Conservation (phyloP, 306 rosid species). For the Luffa aegyptiaca region DNA sequence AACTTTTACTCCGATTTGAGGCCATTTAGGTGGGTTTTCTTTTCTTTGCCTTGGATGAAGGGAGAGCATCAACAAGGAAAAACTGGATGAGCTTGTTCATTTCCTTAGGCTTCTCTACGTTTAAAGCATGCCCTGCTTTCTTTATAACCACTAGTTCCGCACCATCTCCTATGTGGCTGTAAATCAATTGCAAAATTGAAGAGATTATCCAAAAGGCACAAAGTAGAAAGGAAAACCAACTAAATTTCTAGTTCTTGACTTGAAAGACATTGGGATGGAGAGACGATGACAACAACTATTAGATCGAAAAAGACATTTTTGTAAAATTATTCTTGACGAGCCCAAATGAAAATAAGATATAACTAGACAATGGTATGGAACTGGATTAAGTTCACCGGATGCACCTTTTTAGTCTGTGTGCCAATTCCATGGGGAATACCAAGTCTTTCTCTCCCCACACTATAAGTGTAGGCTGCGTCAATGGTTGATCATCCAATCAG, state of each 20-base stretch:
- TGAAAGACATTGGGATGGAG: background rate
- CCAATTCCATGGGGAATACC: constrained; percentile 80
- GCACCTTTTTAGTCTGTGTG: constrained; percentile 64
- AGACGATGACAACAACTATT: background rate
- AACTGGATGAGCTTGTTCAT: constrained; percentile 42
- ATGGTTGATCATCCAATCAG: background rate
- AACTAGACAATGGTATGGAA: background rate
- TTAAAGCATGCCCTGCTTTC: constrained; percentile 82
- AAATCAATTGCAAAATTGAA: background rate
- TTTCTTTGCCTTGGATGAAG: constrained; percentile 20
- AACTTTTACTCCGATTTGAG: constrained; percentile 33
- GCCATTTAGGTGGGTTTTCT: constrained; percentile 27
- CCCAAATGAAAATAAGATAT: background rate
- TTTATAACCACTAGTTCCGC: constrained; percentile 52
- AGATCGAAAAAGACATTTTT: background rate
- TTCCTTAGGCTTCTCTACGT: constrained; percentile 67
- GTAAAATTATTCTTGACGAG: background rate
- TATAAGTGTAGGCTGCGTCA: constrained; percentile 60
- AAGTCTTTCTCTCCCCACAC: constrained; percentile 86
- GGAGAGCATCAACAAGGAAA: constrained; percentile 38
- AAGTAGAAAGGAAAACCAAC: background rate
- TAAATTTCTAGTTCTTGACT: background rate
- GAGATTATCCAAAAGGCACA: background rate
- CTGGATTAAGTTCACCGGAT: background rate
- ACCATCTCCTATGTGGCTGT: constrained; percentile 67